Base-by-base conservation (phyloP, 306 rosid genomes). In the peach (Prunus persica) region DNA sequence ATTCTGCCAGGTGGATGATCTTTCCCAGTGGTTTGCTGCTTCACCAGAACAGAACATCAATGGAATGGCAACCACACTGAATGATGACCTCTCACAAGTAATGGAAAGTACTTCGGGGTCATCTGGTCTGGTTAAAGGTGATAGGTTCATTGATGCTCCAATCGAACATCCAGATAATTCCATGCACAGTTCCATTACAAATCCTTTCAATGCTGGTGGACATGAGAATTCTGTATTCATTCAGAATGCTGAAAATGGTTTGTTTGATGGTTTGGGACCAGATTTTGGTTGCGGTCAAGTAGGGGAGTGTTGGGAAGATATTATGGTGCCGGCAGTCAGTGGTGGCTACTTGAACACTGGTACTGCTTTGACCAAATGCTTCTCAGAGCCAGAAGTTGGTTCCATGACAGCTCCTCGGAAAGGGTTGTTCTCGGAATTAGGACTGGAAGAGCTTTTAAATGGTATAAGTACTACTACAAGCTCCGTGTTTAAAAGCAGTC, bases 401-500 rank as follows among this genome's bases (percentile, higher is more conserved):
- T 67, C 90, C 25, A 41, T 14, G 15, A 63, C 84, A 30, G 70
- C 77, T 38, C 82, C 87, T 16, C 66, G 68, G 55, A 89, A 87
- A 73, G 87, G 98, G 25, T 70, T 92, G 25, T 94, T 92, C 79
- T 85, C 93, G 1, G 91, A 91, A 72, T 83, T 88, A 41, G 92
- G 90, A 55, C 80, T 88, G 30, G 91, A 88, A 77, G 89, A 86
- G 79, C 89, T 90, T 81, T 86, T 90, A 83, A 82, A 46, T 63
- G 88, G 87, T 70, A 76, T 69, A 64, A 75, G 69, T 77, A 84
- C 28, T 75, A 88, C 45, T 84, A 57, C 80, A 19, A 84, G 76
- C 62, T 79, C 89, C 56, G 38, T 74, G 43, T 73, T 81, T 25
- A 76, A 76, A 77, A 86, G 88, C 5, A 63, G 32, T 77, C 19